Conservation (phyloP, 2,329 filamentous ascomycete species). For the Colletotrichum sp. region DNA sequence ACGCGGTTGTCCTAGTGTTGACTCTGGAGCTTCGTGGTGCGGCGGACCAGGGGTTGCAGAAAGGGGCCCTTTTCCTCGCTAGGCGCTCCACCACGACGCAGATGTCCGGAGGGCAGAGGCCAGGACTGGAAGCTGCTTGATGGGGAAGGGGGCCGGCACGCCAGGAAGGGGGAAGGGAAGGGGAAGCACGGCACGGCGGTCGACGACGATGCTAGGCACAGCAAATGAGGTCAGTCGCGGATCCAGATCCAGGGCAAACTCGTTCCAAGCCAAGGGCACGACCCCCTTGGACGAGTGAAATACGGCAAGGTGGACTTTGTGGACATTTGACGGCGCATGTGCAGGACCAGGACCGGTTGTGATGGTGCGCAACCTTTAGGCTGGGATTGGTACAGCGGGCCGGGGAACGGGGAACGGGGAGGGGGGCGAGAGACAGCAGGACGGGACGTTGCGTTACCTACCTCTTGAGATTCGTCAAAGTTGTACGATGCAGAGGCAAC, state of each 20-base stretch:
- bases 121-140: not conserved
- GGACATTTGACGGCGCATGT: slow-evolving; percentile 5
- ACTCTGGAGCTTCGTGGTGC: slow-evolving; percentile 18
- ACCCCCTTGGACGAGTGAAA: not conserved
- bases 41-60: slow-evolving; percentile 14
- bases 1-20: not conserved
- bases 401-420: not conserved
- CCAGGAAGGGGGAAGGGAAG: not conserved
- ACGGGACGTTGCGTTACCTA: not conserved
- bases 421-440: not conserved
- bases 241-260: slow-evolving; percentile 5
- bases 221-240: slow-evolving; percentile 20
- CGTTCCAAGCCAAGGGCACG: not conserved
- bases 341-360: not conserved
- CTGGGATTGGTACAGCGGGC: not conserved
- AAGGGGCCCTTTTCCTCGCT: slow-evolving; percentile 9
- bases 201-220: slow-evolving; percentile 13
- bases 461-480: not conserved
- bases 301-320: not conserved
- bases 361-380: slow-evolving; percentile 5
- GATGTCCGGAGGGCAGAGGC: not conserved
- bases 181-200: slow-evolving; percentile 5
- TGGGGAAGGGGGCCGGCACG: not conserved
- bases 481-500: not conserved
- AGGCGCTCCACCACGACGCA: slow-evolving; percentile 17